Percentiles rank a stretch among this genome's conserved stretches.
phyloP scores from a whole-genome alignment of 2,329 filamentous ascomycete species.

The Lecanicillium sp. region DNA sequence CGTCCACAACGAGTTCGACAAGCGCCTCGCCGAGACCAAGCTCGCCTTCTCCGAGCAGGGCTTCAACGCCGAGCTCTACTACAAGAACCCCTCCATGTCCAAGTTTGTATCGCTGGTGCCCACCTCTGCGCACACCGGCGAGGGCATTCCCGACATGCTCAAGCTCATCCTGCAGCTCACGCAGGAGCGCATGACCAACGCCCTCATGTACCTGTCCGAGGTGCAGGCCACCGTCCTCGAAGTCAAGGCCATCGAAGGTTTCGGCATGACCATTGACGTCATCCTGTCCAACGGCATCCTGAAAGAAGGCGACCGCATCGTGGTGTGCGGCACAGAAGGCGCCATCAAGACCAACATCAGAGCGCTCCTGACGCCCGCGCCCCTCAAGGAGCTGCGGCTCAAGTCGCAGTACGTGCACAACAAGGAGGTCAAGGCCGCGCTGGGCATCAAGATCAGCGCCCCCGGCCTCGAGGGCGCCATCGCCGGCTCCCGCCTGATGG shows the following conservation, averaged over 20 bases:
- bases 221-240: slow-evolving; percentile 97
- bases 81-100: slow-evolving; percentile 96
- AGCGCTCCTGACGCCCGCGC: slow-evolving; percentile 86
- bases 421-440: slow-evolving; percentile 96
- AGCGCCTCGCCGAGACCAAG: slow-evolving; percentile 85
- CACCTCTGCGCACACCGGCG: slow-evolving; percentile 96
- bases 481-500: slow-evolving; percentile 87
- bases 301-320: slow-evolving; percentile 87
- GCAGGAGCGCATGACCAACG: slow-evolving; percentile 94
- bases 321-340: slow-evolving; percentile 94
- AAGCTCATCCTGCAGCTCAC: slow-evolving; percentile 90
- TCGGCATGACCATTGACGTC: slow-evolving; percentile 97
- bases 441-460: slow-evolving; percentile 98
- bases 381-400: slow-evolving; percentile 87
- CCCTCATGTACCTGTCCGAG: slow-evolving; percentile 97
- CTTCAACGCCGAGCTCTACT: slow-evolving; percentile 96
- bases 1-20: slow-evolving; percentile 90
- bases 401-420: slow-evolving; percentile 98
- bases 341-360: slow-evolving; percentile 93
- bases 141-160: slow-evolving; percentile 97
- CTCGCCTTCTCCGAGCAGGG: slow-evolving; percentile 91
- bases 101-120: slow-evolving; percentile 92
- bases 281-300: slow-evolving; percentile 94
- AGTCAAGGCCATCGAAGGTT: slow-evolving; percentile 98
- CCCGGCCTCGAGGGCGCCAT: slow-evolving; percentile 95